A percentile compares a stretch with the other conserved stretches of the same genome.
phyloP scores from a whole-genome alignment of 129 eudicot genomes.

The Chrysanthemum lavandulifolium region DNA sequence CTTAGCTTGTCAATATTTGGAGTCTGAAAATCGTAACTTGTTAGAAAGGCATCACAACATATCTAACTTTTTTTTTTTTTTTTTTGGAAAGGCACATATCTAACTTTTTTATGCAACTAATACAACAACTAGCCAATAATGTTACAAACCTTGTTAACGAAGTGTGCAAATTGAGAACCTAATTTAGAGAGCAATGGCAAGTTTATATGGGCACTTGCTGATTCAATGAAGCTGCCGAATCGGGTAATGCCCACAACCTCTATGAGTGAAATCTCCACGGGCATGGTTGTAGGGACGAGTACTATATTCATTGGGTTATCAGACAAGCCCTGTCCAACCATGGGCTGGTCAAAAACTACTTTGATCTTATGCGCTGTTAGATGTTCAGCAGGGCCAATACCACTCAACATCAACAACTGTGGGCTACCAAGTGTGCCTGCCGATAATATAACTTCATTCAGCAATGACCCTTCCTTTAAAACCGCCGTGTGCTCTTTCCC shows the following conservation, averaged over 20 bases:
- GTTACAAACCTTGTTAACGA: constrained; percentile 49
- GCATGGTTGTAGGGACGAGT: constrained; percentile 42
- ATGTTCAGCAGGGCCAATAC: constrained; percentile 67
- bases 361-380: constrained; percentile 43
- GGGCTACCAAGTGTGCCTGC: constrained; percentile 96
- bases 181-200: constrained; percentile 17
- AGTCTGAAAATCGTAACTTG: constrained; percentile 14
- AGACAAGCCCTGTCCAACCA: constrained; percentile 73
- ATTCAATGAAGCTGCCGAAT: constrained; percentile 49
- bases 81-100: too few relatives aligned
- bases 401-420: constrained; percentile 69
- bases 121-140: neutral
- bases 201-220: constrained; percentile 55
- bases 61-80: neutral
- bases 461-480: constrained; percentile 34
- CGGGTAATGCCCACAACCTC: constrained; percentile 61
- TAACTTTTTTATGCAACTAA: neutral
- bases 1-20: constrained; percentile 9
- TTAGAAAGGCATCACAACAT: neutral
- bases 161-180: constrained; percentile 16
- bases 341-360: constrained; percentile 63
- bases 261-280: constrained; percentile 66
- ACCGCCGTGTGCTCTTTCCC: constrained; percentile 57
- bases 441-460: constrained; percentile 63
- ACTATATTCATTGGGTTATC: constrained; percentile 79